phyloP scores from a whole-genome alignment of 2,329 filamentous ascomycete genomes.

The Fonsecaea pedrosoi region DNA sequence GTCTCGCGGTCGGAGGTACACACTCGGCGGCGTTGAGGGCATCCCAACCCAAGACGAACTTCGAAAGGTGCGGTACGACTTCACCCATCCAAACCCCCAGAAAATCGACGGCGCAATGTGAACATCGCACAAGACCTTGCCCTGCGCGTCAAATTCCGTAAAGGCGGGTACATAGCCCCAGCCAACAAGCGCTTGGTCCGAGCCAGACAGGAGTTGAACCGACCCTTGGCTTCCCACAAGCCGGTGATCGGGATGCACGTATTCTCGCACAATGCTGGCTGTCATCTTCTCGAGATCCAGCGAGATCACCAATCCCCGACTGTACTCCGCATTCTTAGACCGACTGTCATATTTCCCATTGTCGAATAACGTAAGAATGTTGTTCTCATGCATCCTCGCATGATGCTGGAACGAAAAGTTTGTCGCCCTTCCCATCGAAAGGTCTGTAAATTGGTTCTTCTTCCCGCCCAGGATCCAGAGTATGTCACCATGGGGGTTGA shows the following conservation, averaged over 20 bases:
- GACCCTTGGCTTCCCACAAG: constrained; percentile 51
- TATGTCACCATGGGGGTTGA: constrained; percentile 51
- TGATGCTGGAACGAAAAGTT: constrained; percentile 61
- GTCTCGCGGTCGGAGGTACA: constrained; percentile 5
- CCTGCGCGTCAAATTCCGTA: constrained; percentile 53
- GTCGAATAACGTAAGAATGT: constrained; percentile 48
- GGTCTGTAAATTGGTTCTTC: constrained; percentile 51
- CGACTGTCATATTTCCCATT: constrained; percentile 41
- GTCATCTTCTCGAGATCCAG: constrained; percentile 53
- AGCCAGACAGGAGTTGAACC: constrained; percentile 49
- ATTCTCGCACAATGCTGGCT: constrained; percentile 50
- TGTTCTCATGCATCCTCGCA: constrained; percentile 50
- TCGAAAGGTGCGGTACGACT: constrained; percentile 63
- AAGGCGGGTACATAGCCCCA: constrained; percentile 58
- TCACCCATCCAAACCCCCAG: constrained; percentile 47
- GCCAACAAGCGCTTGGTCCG: constrained; percentile 54
- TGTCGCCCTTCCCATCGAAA: constrained; percentile 52
- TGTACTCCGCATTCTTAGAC: constrained; percentile 45
- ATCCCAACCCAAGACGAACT: constrained; percentile 56
- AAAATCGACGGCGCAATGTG: constrained; percentile 52
- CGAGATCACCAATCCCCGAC: constrained; percentile 49
- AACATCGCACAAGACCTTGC: constrained; percentile 58
- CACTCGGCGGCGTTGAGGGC: constrained; percentile 42
- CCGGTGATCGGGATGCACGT: constrained; percentile 47
- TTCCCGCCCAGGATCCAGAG: constrained; percentile 62